A percentile compares a stretch with the other conserved stretches of the same genome.
phyloP scores from a whole-genome alignment of 495 filamentous ascomycete genomes.

The Hyaloscypha variabilis region DNA sequence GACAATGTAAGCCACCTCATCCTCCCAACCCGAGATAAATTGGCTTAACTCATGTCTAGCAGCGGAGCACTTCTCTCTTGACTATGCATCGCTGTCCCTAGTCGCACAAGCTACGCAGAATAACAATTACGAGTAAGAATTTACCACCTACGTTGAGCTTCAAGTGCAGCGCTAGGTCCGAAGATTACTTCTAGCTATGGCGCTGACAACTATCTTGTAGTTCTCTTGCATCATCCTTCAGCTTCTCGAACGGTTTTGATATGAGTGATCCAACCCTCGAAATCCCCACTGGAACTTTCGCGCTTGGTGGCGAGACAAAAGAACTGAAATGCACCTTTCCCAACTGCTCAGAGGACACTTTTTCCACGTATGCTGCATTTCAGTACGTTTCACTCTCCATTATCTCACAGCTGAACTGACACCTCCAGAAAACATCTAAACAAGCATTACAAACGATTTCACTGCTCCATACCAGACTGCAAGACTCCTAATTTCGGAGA shows the following conservation, averaged over 20 bases:
- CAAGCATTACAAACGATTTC: slow-evolving; percentile 20
- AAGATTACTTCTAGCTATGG: too few relatives aligned
- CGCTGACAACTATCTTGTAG: slow-evolving; percentile 11
- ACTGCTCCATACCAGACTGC: slow-evolving; percentile 19
- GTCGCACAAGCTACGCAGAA: too few relatives aligned
- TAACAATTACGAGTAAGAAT: too few relatives aligned
- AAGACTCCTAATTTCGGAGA: slow-evolving; percentile 23
- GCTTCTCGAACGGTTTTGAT: neutral
- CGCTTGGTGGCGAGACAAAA: neutral
- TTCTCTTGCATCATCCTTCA: slow-evolving; percentile 7
- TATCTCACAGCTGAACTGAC: slow-evolving; percentile 9
- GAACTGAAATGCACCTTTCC: slow-evolving; percentile 2
- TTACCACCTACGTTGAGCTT: too few relatives aligned
- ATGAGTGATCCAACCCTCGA: neutral
- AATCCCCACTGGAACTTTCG: neutral
- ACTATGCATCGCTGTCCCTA: too few relatives aligned
- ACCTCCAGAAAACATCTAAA: slow-evolving; percentile 18
- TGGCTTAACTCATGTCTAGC: too few relatives aligned
- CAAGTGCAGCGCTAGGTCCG: too few relatives aligned
- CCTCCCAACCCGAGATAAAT: too few relatives aligned
- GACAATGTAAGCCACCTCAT: too few relatives aligned
- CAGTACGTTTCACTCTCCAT: slow-evolving; percentile 2
- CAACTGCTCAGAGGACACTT: slow-evolving; percentile 8
- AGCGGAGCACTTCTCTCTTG: too few relatives aligned
- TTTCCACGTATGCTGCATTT: slow-evolving; percentile 14